Conservation (phyloP, 2,329 filamentous ascomycete species). For the Alternaria arbusti region DNA sequence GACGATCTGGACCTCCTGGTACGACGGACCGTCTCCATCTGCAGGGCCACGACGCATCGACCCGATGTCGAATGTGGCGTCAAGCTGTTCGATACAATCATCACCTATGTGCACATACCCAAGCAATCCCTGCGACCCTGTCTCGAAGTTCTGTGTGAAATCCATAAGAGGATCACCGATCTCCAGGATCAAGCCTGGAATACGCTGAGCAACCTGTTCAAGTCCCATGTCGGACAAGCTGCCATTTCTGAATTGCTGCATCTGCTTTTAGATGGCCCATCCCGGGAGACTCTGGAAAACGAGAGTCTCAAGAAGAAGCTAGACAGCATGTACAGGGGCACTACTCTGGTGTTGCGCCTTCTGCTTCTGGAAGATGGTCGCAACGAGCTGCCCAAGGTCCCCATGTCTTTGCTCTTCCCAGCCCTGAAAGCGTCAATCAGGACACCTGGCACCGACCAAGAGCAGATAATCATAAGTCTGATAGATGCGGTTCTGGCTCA, state of each 20-base stretch:
- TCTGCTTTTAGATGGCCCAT: slow-evolving; percentile 49
- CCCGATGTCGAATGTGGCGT: slow-evolving; percentile 73
- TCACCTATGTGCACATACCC: slow-evolving; percentile 75
- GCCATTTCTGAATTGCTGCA: slow-evolving; percentile 71
- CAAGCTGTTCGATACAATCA: slow-evolving; percentile 70
- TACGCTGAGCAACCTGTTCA: slow-evolving; percentile 72
- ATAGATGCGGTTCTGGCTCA: slow-evolving; percentile 48
- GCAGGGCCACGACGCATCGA: slow-evolving; percentile 68
- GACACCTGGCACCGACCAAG: slow-evolving; percentile 34
- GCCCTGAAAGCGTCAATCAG: slow-evolving; percentile 43
- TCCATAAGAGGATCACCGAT: slow-evolving; percentile 69
- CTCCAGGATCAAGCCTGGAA: slow-evolving; percentile 72
- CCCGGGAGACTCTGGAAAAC: slow-evolving; percentile 29
- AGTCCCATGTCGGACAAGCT: slow-evolving; percentile 74
- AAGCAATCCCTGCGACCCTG: slow-evolving; percentile 67
- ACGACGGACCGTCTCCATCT: slow-evolving; percentile 68
- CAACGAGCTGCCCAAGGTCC: slow-evolving; percentile 43
- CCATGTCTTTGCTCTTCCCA: slow-evolving; percentile 42
- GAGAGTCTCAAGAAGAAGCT: slow-evolving; percentile 23
- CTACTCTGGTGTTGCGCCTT: slow-evolving; percentile 38
- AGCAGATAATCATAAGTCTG: slow-evolving; percentile 61
- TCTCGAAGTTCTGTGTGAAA: slow-evolving; percentile 73
- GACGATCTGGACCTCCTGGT: slow-evolving; percentile 67
- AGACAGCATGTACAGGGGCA: slow-evolving; percentile 38
- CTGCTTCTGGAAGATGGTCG: slow-evolving; percentile 42